phyloP scores from a whole-genome alignment of 1,284 basidiomycete genomes.

The Pterulicium gracile region DNA sequence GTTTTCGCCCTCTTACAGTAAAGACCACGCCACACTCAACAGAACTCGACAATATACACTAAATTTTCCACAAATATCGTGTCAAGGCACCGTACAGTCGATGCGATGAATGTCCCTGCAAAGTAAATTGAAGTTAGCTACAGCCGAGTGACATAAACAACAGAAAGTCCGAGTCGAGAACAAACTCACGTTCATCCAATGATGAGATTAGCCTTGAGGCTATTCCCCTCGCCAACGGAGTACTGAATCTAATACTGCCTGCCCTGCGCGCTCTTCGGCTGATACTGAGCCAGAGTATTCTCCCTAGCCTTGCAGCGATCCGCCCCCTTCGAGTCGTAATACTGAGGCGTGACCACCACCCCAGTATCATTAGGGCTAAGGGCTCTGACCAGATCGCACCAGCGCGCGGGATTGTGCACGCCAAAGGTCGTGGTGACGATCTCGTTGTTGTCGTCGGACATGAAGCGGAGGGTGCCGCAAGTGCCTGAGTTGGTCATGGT shows the following conservation, averaged over 20 bases:
- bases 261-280: constrained; percentile 12
- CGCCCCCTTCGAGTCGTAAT: constrained; percentile 14
- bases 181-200: constrained; percentile 21
- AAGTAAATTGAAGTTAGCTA: too few species aligned
- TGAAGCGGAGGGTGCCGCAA: constrained; percentile 25
- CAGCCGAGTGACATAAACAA: too few species aligned
- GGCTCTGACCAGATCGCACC: constrained; percentile 26
- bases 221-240: constrained; percentile 15
- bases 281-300: constrained; percentile 15
- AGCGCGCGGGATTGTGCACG: constrained; percentile 28
- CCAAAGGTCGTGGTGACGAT: constrained; percentile 25
- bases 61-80: too few species aligned
- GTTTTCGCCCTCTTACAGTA: too few species aligned
- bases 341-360: constrained; percentile 18
- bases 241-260: constrained; percentile 14
- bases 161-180: too few species aligned
- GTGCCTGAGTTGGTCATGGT: constrained; percentile 25
- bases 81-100: too few species aligned
- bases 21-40: too few species aligned
- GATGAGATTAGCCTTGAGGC: constrained; percentile 17
- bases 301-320: constrained; percentile 12
- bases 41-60: too few species aligned
- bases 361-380: constrained; percentile 16
- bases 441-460: constrained; percentile 19
- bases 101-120: too few species aligned